Conservation (phyloP, 1,139 yeast species). For the Yamadazyma diospyri region DNA sequence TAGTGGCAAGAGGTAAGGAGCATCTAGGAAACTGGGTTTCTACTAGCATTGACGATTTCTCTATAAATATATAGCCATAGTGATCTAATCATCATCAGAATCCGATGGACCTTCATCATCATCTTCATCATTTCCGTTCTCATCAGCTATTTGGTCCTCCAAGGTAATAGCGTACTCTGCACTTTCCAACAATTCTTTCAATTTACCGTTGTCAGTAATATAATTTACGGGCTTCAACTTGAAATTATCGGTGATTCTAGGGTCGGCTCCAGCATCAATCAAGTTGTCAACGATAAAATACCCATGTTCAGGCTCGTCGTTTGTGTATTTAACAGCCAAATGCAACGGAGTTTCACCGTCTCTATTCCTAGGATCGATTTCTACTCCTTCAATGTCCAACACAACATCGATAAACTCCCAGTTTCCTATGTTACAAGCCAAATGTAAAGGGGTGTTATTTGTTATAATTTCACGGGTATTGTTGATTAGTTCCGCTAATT, state of each 20-base stretch:
- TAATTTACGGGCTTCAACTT: conserved; percentile 73
- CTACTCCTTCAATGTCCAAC: conserved; percentile 87
- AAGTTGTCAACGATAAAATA: conserved; percentile 73
- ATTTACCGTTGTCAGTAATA: conserved; percentile 48
- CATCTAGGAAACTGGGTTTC: conserved; percentile 30
- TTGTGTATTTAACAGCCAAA: conserved; percentile 72
- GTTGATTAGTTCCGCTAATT: conserved; percentile 63
- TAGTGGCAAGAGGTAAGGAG: conserved; percentile 22
- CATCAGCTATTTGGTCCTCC: conserved; percentile 29
- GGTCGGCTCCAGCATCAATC: conserved; percentile 91
- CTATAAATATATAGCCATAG: conserved; percentile 5
- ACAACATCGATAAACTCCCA: conserved; percentile 83
- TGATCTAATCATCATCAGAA: conserved; percentile 12
- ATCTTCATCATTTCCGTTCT: conserved; percentile 20
- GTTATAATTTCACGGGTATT: conserved; percentile 65
- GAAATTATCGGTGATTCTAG: conserved; percentile 40
- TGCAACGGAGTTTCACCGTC: conserved; percentile 91
- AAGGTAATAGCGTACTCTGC: conserved; percentile 70
- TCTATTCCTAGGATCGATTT: conserved; percentile 75
- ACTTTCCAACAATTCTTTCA: conserved; percentile 65
- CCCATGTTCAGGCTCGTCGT: conserved; percentile 84
- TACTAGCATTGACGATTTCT: conserved; percentile 23
- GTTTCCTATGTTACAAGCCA: conserved; percentile 77
- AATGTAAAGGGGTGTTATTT: conserved; percentile 79
- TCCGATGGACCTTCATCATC: conserved; percentile 31